phyloP scores from a whole-genome alignment of 78 protist species.

The Monocercomonoides exilis region DNA sequence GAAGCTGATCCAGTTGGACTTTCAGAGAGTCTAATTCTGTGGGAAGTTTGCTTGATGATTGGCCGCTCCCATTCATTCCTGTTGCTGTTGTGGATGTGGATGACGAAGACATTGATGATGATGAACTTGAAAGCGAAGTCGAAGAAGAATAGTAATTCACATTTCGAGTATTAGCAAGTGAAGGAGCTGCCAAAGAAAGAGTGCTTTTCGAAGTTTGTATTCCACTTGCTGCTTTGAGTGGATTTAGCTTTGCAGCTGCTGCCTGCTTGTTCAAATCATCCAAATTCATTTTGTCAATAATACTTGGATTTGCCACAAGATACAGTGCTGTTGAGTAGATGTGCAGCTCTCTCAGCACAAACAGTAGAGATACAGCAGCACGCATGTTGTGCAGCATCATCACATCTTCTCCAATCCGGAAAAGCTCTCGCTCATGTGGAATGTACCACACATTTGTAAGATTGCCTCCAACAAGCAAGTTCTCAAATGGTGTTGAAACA shows the following conservation, averaged over 20 bases:
- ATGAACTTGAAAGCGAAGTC: too few relatives aligned
- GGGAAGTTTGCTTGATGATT: neutral
- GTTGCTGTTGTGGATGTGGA: neutral
- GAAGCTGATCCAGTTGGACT: neutral
- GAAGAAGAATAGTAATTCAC: too few relatives aligned
- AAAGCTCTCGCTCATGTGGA: neutral
- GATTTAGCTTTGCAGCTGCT: neutral
- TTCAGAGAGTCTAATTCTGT: neutral
- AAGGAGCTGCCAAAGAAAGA: too few relatives aligned
- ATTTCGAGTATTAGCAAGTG: too few relatives aligned
- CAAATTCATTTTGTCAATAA: neutral
- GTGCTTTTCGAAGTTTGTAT: too few relatives aligned
- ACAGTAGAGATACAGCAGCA: neutral
- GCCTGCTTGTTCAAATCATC: neutral
- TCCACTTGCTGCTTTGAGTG: too few relatives aligned
- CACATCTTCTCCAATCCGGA: neutral
- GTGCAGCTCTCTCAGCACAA: neutral
- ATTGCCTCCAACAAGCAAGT: neutral
- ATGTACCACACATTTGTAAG: neutral
- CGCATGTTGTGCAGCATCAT: neutral
- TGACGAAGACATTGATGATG: too few relatives aligned
- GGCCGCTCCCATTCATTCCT: neutral
- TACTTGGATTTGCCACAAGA: neutral
- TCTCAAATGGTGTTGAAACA: neutral
- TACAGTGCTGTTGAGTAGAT: neutral